Evolutionary conservation across 768 basidiomycete species (phyloP), one percentile per base, ranked within the genome.

Genomic region (Termitomyces sp.): DNA sequence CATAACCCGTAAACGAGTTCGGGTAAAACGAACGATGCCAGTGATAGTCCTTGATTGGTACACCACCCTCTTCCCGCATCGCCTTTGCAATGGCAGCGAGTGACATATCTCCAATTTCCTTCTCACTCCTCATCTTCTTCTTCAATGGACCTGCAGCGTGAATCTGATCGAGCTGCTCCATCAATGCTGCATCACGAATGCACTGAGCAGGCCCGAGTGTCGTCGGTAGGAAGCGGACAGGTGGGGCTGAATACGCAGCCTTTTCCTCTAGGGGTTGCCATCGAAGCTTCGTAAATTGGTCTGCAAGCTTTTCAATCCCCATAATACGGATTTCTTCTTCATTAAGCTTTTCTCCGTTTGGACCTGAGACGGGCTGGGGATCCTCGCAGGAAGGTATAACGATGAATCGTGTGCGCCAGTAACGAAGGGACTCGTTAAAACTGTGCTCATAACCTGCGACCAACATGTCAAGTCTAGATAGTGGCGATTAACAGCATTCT

Each of bases 331-430:
- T 86, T 70, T 96, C 94, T 69, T 94, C 92, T 31, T 93, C 91
- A 62, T 86, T 84, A 49, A 96, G 78, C 53, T 77, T 78, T 67
- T 96, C 94, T 1, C 87, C 89, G 1, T 80, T 79, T 0, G 88
- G 79, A 0, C 86, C 84, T 13, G 76, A 72, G 44, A 74, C 79
- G 2, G 78, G 67, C 34, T 77, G 72, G 4, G 82, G 92, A 58
- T 84, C 79, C 37, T 92, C 88, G 14, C 82, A 76, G 0, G 92
- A 87, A 0, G 96, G 96, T 29, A 99, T 90, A 20, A 99, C 85
- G 26, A 98, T 80, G 68, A 97, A 97, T 22, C 95, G 80, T 0
- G 94, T 98, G 13, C 95, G 82, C 92, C 96, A 97, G 65, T 96
- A 96, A 46, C 91, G 84, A 32, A 95, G 76, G 2, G 89, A 87